These are phyloP conservation scores for Phalaenopsis hybrid DNA, from an alignment of 116 monocot genomes.

Conservation along the genomic window DNA sequence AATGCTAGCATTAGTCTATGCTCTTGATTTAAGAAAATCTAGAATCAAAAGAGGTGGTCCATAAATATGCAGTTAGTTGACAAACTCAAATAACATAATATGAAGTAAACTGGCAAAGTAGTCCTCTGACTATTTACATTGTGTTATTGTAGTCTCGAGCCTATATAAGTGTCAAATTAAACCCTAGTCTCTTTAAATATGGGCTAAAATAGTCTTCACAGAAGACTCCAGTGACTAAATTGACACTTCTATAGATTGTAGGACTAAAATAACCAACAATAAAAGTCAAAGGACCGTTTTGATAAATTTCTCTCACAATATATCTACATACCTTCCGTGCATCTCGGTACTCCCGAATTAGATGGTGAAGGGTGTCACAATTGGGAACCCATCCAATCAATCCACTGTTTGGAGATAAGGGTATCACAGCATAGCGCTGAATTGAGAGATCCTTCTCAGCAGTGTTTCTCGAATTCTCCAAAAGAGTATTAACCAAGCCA, in stretches of 20 bases:
- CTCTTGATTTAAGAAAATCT: slow-evolving; percentile 96
- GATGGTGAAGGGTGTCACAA: slow-evolving; percentile 89
- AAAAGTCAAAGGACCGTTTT: too few species aligned
- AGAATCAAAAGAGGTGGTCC: slow-evolving; percentile 8
- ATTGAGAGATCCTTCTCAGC: slow-evolving; percentile 92
- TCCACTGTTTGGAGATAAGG: slow-evolving; percentile 95
- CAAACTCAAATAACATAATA: not conserved
- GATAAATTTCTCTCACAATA: too few species aligned
- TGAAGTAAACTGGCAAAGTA: not conserved
- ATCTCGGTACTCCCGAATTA: slow-evolving; percentile 92
- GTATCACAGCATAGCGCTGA: slow-evolving; percentile 95
- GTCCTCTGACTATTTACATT: too few species aligned
- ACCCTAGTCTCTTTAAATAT: too few species aligned
- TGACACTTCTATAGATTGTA: too few species aligned
- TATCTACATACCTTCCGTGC: slow-evolving; percentile 63
- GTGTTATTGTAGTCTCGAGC: too few species aligned
- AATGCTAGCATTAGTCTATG: slow-evolving; percentile 89
- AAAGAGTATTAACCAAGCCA: slow-evolving; percentile 91
- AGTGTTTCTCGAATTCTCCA: slow-evolving; percentile 95
- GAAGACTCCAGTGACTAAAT: too few species aligned
- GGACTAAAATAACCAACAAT: too few species aligned
- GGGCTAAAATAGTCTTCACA: too few species aligned
- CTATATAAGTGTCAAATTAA: too few species aligned
- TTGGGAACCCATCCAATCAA: slow-evolving; percentile 98
- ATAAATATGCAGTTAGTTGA: not conserved